Conservation (phyloP, 306 rosid genomes). For the Castanospermum australe region DNA sequence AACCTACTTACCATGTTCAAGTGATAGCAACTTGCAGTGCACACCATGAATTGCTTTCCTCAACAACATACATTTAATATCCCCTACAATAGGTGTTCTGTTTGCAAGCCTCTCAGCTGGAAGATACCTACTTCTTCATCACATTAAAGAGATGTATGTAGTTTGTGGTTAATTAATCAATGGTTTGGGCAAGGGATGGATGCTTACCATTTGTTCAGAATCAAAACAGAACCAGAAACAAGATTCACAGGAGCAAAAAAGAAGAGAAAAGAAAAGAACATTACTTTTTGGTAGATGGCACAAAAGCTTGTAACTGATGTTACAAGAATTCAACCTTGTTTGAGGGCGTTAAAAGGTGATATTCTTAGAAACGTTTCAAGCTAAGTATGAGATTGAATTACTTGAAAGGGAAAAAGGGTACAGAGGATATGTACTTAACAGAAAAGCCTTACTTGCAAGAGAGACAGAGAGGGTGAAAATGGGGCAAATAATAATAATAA, state of each 20-base stretch:
- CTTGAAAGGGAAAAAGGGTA: neutral
- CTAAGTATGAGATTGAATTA: neutral
- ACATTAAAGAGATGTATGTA: neutral
- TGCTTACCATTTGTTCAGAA: neutral
- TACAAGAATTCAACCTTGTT: neutral
- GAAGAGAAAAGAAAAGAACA: neutral
- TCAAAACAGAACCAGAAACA: neutral
- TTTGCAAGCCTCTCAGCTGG: neutral
- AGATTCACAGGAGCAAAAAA: too few relatives aligned
- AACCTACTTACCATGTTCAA: neutral
- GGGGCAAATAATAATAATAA: neutral
- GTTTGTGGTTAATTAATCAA: neutral
- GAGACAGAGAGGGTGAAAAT: neutral
- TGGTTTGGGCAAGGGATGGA: too few relatives aligned
- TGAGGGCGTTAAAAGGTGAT: neutral
- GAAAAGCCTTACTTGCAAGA: conserved; percentile 29
- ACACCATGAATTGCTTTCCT: neutral
- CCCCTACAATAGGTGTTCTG: neutral
- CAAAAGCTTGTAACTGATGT: too few relatives aligned
- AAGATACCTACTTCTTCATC: neutral
- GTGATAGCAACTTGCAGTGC: neutral
- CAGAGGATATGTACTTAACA: conserved; percentile 41
- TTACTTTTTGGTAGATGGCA: neutral
- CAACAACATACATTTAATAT: neutral
- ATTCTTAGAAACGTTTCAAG: neutral